Base-by-base conservation (phyloP, 2,329 filamentous ascomycete species). In the Calonectria fujianensis region DNA sequence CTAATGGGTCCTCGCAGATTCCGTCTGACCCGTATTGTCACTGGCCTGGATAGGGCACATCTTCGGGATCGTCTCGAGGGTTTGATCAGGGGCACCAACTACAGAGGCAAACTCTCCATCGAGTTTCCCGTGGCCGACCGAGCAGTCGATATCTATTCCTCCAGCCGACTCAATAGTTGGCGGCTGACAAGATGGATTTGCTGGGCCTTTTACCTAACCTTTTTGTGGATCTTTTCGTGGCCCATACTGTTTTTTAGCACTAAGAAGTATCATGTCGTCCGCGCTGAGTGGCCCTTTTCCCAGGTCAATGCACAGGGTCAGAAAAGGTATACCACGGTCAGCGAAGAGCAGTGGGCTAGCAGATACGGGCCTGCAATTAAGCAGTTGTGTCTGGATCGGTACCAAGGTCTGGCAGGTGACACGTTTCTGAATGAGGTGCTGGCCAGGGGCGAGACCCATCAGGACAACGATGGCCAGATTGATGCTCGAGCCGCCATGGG, bases 201-300 rank as follows among this genome's bases (percentile, higher is more conserved):
- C 16, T 79, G 78, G 78, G 7, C 80, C 29, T 79, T 79, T 13
- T 79, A 79, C 5, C 72, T 79, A 0, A 80, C 73, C 0, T 79
- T 79, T 8, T 57, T 80, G 0, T 79, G 78, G 78, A 79, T 79
- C 31, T 76, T 79, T n/a, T 70, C 78, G 2, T 79, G 78, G 78
- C 78, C 78, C 14, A 6, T 77, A 0, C 69, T 79, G 0, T 79
- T 79, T 32, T 77, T 79, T 20, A 59, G 61, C 8, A 79, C 78
- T 0, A 79, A 78, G 66, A n/a, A 66, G 1, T 79, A 79, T 10
- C 71, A 73, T 18, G 76, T 79, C 14, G 76, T 79, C 5, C 45
- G 63, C 1, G 73, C 72, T 0, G 35, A 77, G 54, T 79, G 78
- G 78, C 73, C 78, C 24, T 79, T 80, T 31, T 72, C 78, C 1